Base-by-base conservation (phyloP, 2,329 filamentous ascomycete genomes). In the Capronia coronata region DNA sequence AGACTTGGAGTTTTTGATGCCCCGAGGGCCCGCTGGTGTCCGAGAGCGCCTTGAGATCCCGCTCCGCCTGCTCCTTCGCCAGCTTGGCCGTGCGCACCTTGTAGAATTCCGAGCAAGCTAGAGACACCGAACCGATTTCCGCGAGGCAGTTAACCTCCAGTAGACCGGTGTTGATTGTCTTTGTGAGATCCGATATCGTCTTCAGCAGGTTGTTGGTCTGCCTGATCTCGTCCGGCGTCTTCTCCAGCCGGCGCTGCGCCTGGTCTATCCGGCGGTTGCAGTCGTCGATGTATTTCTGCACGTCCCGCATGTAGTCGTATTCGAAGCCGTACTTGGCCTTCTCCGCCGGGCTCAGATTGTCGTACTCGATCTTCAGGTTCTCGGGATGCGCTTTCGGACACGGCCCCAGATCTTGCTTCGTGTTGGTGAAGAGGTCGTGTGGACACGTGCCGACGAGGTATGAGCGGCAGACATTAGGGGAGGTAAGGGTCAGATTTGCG, bases 381-480 rank as follows among this genome's bases (percentile, higher is more conserved):
- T 96, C 90, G 42, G 82, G 86, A 71, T 98, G 93, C 21, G 91
- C 79, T 66, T 91, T 93, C 43, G 87, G 80, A 65, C 93, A 98
- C 0, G 82, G 79, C 2, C 93, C 93, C 27, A 97, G 79, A 67
- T 98, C 93, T 76, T 97, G 90, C 74, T 96, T 97, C 39, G 93
- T 98, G 72, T 98, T 98, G 59, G 91, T 98, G 78, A 98, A 98
- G 64, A 98, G 87, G 67, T 98, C 93, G 75, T 97, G 91, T 1
- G 93, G 93, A 68, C 93, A 98, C 51, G 87, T 94, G 62, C 93
- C 93, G 55, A 81, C 89, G 43, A 98, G 79, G 68, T 91, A 97
- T 14, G 90, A 96, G 48, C 88, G 87, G 75, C 93, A 98, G 62
- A 95, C 87, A 71, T 94, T 96, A 46, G 86, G 78, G 68, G 97